Conservation (phyloP, 176 grass and related monocot genomes). For the Lolium perenne region DNA sequence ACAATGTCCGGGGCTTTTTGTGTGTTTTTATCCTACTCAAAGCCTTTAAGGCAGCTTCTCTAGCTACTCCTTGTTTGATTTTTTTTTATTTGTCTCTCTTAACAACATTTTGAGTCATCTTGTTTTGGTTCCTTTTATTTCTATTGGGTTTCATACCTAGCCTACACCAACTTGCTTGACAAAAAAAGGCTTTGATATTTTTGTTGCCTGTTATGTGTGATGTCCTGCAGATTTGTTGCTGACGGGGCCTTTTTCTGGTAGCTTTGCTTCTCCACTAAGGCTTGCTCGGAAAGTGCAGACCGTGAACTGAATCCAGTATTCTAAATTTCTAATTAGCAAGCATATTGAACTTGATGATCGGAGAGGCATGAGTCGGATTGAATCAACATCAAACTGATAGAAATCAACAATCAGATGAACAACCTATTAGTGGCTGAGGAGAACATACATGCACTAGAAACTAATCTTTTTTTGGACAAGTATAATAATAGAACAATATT, state of each 20-base stretch:
- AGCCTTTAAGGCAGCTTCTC: conserved; percentile 17
- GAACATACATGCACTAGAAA: no score
- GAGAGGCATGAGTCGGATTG: not conserved
- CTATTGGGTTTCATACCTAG: no score
- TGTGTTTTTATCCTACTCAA: not conserved
- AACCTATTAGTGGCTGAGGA: not conserved
- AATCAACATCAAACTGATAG: not conserved
- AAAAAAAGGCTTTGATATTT: no score
- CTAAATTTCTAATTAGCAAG: not conserved
- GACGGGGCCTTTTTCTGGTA: no score
- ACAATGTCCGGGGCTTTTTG: not conserved
- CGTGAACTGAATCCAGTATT: conserved; percentile 6
- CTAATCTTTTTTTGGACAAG: not conserved
- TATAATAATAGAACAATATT: not conserved
- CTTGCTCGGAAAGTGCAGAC: not conserved
- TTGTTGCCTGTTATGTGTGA: no score
- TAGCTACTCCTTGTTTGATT: not conserved
- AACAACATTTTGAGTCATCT: no score
- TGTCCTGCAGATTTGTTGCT: no score
- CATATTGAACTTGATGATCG: not conserved
- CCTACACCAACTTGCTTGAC: no score
- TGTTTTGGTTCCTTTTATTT: no score
- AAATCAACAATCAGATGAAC: conserved; percentile 19
- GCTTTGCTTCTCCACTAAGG: not conserved
- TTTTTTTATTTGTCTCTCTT: no score